Evolutionary conservation across 176 grass and related monocot genomes (phyloP).

Genomic region (Pontederia paniculata): DNA sequence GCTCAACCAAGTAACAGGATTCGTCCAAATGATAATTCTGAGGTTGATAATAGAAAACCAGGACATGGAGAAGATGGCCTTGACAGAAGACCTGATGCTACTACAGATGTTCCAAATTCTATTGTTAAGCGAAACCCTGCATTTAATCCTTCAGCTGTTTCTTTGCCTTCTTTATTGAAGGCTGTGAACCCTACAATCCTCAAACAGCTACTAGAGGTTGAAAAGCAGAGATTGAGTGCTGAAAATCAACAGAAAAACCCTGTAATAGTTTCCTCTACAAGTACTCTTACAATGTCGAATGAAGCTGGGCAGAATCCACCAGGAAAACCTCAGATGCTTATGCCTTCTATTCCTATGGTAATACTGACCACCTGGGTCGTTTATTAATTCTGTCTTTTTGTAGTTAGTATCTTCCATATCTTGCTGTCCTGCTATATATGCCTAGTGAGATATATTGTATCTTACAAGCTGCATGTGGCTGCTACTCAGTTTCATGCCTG

Average conservation of each 20-base stretch:
- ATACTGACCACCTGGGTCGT: background rate
- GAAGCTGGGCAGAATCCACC: constrained; percentile 34
- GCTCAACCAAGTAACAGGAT: constrained; percentile 19
- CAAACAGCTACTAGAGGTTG: constrained; percentile 66
- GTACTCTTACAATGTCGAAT: constrained; percentile 16
- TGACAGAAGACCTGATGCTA: constrained; percentile 24
- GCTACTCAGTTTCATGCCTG: no score
- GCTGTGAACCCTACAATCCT: constrained; percentile 68
- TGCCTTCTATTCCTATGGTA: constrained; percentile 19
- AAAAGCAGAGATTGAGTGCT: constrained; percentile 48
- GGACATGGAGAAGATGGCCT: constrained; percentile 21
- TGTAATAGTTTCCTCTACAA: constrained; percentile 34
- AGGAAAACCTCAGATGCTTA: constrained; percentile 25
- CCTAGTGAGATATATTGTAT: no score
- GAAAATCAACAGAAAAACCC: constrained; percentile 34
- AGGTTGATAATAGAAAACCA: constrained; percentile 18
- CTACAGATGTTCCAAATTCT: constrained; percentile 11
- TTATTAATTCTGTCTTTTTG: background rate
- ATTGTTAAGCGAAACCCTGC: constrained; percentile 23
- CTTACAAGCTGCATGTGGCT: no score
- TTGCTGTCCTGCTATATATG: background rate
- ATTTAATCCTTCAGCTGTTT: constrained; percentile 27
- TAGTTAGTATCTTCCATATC: background rate
- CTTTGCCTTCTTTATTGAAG: constrained; percentile 53
- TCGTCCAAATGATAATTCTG: constrained; percentile 26